Conservation (phyloP, 176 grass and related monocot genomes). For the Ensete glaucum region DNA sequence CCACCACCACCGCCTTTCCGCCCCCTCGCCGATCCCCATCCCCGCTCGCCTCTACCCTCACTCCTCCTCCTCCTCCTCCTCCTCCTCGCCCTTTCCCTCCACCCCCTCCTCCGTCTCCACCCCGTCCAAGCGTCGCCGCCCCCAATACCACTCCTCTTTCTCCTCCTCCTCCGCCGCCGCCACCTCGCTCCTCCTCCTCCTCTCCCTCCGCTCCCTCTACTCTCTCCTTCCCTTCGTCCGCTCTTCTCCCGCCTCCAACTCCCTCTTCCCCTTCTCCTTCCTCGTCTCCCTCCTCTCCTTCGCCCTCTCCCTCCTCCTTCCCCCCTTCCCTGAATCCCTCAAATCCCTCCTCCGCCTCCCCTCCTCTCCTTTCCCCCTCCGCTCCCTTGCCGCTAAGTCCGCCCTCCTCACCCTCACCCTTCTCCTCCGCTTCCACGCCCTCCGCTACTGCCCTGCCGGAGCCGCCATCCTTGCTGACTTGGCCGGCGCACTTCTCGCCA, state of each 20-base stretch:
- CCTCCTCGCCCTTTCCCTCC: slow-evolving; percentile 23
- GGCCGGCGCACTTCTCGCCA: slow-evolving; percentile 50
- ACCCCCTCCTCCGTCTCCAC: slow-evolving; percentile 37
- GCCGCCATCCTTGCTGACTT: slow-evolving; percentile 64
- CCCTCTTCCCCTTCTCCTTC: slow-evolving; percentile 22
- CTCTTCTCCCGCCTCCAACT: slow-evolving; percentile 37
- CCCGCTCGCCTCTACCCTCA: slow-evolving; percentile 28
- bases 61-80: slow-evolving; percentile 35
- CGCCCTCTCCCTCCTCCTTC: slow-evolving; percentile 12
- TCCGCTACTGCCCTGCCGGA: slow-evolving; percentile 42
- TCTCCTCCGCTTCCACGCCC: slow-evolving; percentile 43
- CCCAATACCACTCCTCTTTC: slow-evolving; percentile 40
- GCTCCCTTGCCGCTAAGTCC: slow-evolving; percentile 27
- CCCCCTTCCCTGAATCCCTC: slow-evolving; percentile 29
- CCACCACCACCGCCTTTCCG: slow-evolving; percentile 39
- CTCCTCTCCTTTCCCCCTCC: slow-evolving; percentile 12
- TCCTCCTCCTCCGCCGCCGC: slow-evolving; percentile 48
- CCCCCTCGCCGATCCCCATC: slow-evolving; percentile 35
- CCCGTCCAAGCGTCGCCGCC: slow-evolving; percentile 21
- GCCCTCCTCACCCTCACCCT: slow-evolving; percentile 48
- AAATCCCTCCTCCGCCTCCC: slow-evolving; percentile 25
- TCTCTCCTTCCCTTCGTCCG: slow-evolving; percentile 19
- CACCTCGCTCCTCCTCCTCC: slow-evolving; percentile 19
- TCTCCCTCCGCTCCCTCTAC: slow-evolving; percentile 29
- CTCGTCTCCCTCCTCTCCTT: not conserved